Evolutionary conservation across 495 filamentous ascomycete species (phyloP).

Genomic region (Penicillium dipodomyicola): DNA sequence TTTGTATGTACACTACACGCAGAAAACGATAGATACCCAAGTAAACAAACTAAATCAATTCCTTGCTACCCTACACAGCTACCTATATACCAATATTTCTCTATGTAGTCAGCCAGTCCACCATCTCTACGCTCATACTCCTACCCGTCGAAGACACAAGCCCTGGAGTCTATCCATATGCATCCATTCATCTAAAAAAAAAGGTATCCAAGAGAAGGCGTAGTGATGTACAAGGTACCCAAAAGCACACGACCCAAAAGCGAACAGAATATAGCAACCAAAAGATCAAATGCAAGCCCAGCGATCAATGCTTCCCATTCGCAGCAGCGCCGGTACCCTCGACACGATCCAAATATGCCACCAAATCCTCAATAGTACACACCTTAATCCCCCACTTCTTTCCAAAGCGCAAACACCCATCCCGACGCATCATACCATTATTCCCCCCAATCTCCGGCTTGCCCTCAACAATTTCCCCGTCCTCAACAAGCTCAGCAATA

Average conservation of each 20-base stretch:
- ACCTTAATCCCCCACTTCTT: conserved; percentile 85
- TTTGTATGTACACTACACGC: conserved; percentile 23
- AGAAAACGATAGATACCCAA: conserved; percentile 35
- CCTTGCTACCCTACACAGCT: neutral
- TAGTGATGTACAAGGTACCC: conserved; percentile 22
- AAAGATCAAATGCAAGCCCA: neutral
- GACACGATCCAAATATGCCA: conserved; percentile 66
- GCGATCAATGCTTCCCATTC: conserved; percentile 42
- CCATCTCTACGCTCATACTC: neutral
- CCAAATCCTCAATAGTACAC: conserved; percentile 91
- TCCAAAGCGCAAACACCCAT: conserved; percentile 87
- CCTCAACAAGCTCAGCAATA: conserved; percentile 83
- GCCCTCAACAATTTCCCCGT: conserved; percentile 64
- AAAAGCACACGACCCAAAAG: conserved; percentile 17
- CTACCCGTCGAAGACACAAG: neutral
- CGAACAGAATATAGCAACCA: conserved; percentile 6
- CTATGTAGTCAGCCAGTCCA: neutral
- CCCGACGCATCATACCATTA: conserved; percentile 87
- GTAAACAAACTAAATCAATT: conserved; percentile 15
- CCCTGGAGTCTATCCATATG: conserved; percentile 7
- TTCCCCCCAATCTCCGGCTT: conserved; percentile 55
- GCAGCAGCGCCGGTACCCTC: conserved; percentile 27
- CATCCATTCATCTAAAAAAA: conserved; percentile 23
- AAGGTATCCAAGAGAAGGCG: conserved; percentile 20
- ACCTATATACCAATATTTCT: neutral